Base-by-base conservation (phyloP, 352 stramenopile species). In the Phytophthora kernoviae region DNA sequence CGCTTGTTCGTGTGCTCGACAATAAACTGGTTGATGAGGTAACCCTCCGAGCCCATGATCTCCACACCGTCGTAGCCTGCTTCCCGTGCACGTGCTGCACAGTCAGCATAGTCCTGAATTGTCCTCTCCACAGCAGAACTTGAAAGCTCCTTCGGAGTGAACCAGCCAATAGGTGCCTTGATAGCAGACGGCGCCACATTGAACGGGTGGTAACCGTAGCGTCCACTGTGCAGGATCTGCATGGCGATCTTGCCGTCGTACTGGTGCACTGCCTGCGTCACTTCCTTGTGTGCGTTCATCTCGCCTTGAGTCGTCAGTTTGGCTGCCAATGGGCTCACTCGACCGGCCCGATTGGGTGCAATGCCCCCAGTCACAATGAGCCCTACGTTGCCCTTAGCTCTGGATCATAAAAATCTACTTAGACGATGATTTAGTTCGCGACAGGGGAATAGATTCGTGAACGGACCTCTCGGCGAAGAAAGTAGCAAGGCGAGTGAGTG, bases 1-100 rank as follows among this genome's bases (percentile, higher is more conserved):
- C 96, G 86, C 21, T 94, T 87, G 78, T 99, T 99, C 4, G 96
- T 99, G 59, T 93, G 79, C 37, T 90, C 77, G 1, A 96, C 90
- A 50, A 99, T 88, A 65, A 99, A 99, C 86, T 99, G 92, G 74
- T 98, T 98, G 67, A 99, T 97, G 6, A 99, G 62, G 60, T 99
- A 99, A 10, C 97, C 97, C 77, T 99, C 96, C n/a, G 81, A 97
- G 2, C 95, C 96, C 96, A 99, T 99, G 55, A 99, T 94, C 81
- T 99, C 97, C 1, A 99, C 96, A 18, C 96, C 97, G 62, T 99
- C 96, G 71, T 99, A 99, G 17, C 97, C 97, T 8, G 94, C 96
- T 65, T 97, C 78, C 40, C 68, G 59, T 7, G 84, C 90, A 21
- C 97, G 80, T 21, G 79, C 79, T 0, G 91, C 90, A 60, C 81